A percentile compares a stretch with the other conserved stretches of the same genome.
Evolutionary conservation across 2,329 filamentous ascomycete species (phyloP).

Genomic region (Penicillium glabrum): DNA sequence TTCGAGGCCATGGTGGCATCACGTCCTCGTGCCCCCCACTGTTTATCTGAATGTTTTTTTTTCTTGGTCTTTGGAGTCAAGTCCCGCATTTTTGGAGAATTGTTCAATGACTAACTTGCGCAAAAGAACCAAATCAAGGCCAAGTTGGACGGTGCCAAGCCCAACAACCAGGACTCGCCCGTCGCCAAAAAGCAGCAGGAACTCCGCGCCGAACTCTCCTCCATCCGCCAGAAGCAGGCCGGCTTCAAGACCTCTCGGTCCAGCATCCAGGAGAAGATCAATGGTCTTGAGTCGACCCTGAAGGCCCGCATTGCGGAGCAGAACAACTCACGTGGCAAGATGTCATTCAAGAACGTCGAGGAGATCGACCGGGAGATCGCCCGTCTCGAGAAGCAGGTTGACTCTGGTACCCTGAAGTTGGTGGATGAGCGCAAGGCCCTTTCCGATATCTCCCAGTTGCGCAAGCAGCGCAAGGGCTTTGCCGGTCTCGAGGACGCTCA

Average conservation of each 20-base stretch:
- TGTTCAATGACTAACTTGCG: slow-evolving; percentile 38
- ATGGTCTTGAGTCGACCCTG: slow-evolving; percentile 84
- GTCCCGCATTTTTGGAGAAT: not conserved
- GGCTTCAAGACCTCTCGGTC: slow-evolving; percentile 80
- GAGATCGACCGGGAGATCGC: slow-evolving; percentile 84
- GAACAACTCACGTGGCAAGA: slow-evolving; percentile 77
- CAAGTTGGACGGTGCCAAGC: slow-evolving; percentile 81
- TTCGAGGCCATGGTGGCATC: not conserved
- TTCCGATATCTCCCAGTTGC: slow-evolving; percentile 74
- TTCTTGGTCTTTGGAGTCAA: not conserved
- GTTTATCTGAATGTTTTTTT: not conserved
- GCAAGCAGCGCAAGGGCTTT: slow-evolving; percentile 91
- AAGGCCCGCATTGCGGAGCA: slow-evolving; percentile 83
- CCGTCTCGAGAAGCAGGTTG: slow-evolving; percentile 78
- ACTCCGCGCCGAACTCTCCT: slow-evolving; percentile 75
- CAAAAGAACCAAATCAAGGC: slow-evolving; percentile 77
- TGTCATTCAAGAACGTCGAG: slow-evolving; percentile 82
- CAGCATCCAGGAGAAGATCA: slow-evolving; percentile 83
- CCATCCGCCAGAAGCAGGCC: slow-evolving; percentile 84
- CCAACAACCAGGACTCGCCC: slow-evolving; percentile 79
- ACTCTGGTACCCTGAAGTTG: slow-evolving; percentile 86
- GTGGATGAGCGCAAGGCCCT: slow-evolving; percentile 97
- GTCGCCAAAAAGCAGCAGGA: slow-evolving; percentile 80
- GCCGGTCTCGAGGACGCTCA: slow-evolving; percentile 78
- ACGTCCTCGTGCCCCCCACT: slow-evolving; percentile 3